phyloP scores from a whole-genome alignment of 1,139 yeast genomes.

The Diutina scorzettiae region DNA sequence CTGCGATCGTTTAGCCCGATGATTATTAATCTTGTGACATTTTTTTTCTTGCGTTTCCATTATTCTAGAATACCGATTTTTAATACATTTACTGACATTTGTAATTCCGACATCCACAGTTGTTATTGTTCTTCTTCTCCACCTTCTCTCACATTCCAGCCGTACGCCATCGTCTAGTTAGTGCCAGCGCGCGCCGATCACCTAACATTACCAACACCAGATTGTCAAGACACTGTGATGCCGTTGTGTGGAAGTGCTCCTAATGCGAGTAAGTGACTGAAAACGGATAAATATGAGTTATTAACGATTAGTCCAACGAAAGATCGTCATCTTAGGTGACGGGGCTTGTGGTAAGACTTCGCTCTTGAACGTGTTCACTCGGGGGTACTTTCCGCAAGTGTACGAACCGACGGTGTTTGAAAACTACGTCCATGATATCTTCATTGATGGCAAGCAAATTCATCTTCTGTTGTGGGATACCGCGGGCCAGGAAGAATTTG shows the following conservation, averaged over 20 bases:
- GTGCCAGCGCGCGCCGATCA: no score
- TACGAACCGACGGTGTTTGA: conserved; percentile 98
- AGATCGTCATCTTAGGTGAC: conserved; percentile 92
- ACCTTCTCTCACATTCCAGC: no score
- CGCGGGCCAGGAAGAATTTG: conserved; percentile 98
- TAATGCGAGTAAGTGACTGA: conserved; percentile 2
- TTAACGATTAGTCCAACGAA: conserved; percentile 47
- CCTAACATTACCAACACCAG: no score
- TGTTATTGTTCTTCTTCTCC: no score
- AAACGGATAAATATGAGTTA: background rate
- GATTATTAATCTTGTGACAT: no score
- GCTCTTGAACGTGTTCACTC: conserved; percentile 85
- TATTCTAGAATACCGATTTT: no score
- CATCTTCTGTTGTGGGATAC: conserved; percentile 96
- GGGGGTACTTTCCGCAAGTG: conserved; percentile 97
- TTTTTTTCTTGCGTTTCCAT: no score
- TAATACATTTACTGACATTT: no score
- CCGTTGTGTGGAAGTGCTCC: conserved; percentile 6
- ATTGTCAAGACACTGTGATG: no score
- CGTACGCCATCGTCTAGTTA: no score
- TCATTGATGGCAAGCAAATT: conserved; percentile 87
- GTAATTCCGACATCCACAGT: no score
- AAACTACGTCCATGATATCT: conserved; percentile 93
- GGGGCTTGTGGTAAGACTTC: conserved; percentile 86
- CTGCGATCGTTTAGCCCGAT: no score